Evolutionary conservation across 1,284 basidiomycete genomes (phyloP).

Genomic region (Sporisorium graminicola): DNA sequence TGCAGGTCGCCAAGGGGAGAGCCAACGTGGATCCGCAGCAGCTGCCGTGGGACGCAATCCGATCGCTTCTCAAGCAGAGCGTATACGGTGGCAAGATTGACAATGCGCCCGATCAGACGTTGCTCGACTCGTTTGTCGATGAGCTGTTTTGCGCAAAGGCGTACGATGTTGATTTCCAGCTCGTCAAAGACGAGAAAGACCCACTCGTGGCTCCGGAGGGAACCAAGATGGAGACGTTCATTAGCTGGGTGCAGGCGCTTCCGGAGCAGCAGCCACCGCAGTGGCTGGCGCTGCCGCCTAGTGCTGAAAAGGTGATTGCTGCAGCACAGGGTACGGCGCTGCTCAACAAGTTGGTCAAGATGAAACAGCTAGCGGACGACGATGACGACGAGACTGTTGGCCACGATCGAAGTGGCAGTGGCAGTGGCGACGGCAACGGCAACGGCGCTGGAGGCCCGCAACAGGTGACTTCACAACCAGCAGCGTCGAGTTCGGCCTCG

Average conservation of each 20-base stretch:
- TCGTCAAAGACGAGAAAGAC: conserved; percentile 57
- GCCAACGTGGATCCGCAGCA: conserved; percentile 63
- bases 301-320: conserved; percentile 66
- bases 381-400: conserved; percentile 52
- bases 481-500: conserved; percentile 26
- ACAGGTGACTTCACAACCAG: neutral
- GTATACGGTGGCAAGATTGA: conserved; percentile 69
- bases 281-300: conserved; percentile 67
- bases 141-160: conserved; percentile 64
- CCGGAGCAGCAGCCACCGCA: conserved; percentile 68
- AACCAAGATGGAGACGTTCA: conserved; percentile 64
- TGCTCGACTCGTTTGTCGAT: conserved; percentile 68
- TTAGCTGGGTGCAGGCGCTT: conserved; percentile 62
- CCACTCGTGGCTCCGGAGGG: conserved; percentile 65
- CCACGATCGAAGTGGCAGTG: conserved; percentile 4
- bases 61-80: conserved; percentile 62
- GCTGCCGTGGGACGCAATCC: conserved; percentile 67
- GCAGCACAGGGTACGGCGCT: conserved; percentile 56
- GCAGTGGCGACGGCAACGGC: neutral
- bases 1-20: conserved; percentile 56
- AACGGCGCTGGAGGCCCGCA: neutral
- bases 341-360: conserved; percentile 62
- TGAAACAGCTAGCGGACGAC: conserved; percentile 64
- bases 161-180: conserved; percentile 61
- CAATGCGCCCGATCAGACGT: conserved; percentile 60